phyloP scores from a whole-genome alignment of 208 protist genomes.

The Naegleria gruberi region DNA sequence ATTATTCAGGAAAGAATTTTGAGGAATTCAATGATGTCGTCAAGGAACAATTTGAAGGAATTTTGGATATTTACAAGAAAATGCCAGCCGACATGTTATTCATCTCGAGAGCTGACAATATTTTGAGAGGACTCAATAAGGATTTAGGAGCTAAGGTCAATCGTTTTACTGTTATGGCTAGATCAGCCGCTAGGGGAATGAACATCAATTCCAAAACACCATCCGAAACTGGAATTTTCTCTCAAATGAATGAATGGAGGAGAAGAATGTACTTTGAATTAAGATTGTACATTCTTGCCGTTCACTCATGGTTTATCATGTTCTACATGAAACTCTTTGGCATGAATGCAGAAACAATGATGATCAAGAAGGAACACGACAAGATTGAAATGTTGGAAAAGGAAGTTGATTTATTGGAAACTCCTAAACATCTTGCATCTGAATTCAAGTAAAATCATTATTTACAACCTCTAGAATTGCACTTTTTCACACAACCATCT shows the following conservation, averaged over 20 bases:
- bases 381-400: not conserved
- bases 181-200: not conserved
- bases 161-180: conserved; percentile 7
- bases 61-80: not conserved
- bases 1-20: not conserved
- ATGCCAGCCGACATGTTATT: not conserved
- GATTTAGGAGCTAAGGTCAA: not conserved
- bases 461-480: too few relatives aligned
- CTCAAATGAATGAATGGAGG: not conserved
- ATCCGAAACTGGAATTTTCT: not conserved
- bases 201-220: not conserved
- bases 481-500: too few relatives aligned
- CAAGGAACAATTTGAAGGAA: not conserved
- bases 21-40: not conserved
- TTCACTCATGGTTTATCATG: not conserved
- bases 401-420: conserved; percentile 2
- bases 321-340: not conserved
- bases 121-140: not conserved
- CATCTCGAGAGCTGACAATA: not conserved
- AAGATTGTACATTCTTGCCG: not conserved
- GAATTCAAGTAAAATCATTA: not conserved
- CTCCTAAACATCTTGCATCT: not conserved
- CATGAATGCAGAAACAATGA: not conserved
- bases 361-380: not conserved
- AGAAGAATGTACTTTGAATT: not conserved